Evolutionary conservation across 192 early-diverging fungal genomes (phyloP).

Genomic region (Coemansia sp.): DNA sequence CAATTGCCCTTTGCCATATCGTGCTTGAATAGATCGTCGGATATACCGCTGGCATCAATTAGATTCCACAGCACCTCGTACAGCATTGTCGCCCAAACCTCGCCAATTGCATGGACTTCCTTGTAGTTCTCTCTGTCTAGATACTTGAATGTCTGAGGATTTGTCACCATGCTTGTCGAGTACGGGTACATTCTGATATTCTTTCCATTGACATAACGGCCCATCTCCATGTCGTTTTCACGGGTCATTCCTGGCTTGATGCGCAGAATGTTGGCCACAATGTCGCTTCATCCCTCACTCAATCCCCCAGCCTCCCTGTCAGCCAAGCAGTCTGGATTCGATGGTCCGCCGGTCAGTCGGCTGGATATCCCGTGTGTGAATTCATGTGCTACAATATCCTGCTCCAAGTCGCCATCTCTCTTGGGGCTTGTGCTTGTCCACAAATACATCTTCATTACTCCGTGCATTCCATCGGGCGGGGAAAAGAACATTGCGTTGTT

Average conservation of each 20-base stretch:
- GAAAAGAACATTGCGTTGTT: constrained; percentile 96
- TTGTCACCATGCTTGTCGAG: constrained; percentile 70
- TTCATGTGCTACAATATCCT: constrained; percentile 91
- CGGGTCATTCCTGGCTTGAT: constrained; percentile 56
- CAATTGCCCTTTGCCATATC: constrained; percentile 55
- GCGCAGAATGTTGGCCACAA: constrained; percentile 81
- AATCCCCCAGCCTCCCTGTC: constrained; percentile 88
- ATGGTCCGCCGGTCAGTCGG: constrained; percentile 87
- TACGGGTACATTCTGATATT: constrained; percentile 80
- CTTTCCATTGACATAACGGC: constrained; percentile 78
- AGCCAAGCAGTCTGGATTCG: constrained; percentile 85
- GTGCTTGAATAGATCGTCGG: constrained; percentile 58
- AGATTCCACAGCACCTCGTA: constrained; percentile 83
- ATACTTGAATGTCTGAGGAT: constrained; percentile 79
- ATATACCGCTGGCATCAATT: constrained; percentile 61
- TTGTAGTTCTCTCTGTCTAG: constrained; percentile 83
- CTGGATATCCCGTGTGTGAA: constrained; percentile 90
- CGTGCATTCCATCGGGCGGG: constrained; percentile 86
- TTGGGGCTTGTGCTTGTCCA: constrained; percentile 76
- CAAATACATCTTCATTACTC: constrained; percentile 92
- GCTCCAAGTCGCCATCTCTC: constrained; percentile 86
- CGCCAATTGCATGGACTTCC: constrained; percentile 92
- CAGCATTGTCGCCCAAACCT: constrained; percentile 92
- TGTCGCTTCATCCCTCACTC: constrained; percentile 97
- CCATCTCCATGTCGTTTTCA: constrained; percentile 59